A percentile compares a stretch with the other conserved stretches of the same genome.
Evolutionary conservation across 805 yeast species (phyloP).

Genomic region (Metschnikowia rubicola): DNA sequence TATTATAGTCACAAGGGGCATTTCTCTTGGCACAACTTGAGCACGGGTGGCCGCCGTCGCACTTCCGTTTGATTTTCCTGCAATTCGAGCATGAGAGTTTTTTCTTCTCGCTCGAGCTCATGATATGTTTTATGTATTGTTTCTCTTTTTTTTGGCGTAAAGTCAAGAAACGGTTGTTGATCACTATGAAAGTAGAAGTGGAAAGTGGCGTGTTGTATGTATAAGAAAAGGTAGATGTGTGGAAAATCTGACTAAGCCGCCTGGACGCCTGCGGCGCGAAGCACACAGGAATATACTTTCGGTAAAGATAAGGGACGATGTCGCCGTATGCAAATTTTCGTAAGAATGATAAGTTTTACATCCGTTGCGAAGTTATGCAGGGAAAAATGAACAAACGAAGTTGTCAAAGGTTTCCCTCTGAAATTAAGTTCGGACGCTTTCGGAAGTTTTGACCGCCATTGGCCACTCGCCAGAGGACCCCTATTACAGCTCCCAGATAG

Average conservation of each 20-base stretch:
- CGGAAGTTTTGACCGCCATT: too few species aligned
- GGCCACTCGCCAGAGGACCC: too few species aligned
- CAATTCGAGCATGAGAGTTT: slow-evolving; percentile 18
- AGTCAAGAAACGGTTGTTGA: background rate
- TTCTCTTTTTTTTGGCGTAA: background rate
- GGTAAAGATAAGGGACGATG: too few species aligned
- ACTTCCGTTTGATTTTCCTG: slow-evolving; percentile 18
- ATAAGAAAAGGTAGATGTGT: too few species aligned
- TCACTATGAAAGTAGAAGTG: background rate
- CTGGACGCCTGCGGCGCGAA: background rate
- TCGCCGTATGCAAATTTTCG: too few species aligned
- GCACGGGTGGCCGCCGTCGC: slow-evolving; percentile 19
- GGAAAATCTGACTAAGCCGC: background rate
- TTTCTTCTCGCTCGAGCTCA: slow-evolving; percentile 5
- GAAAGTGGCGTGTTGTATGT: background rate
- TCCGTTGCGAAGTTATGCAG: too few species aligned
- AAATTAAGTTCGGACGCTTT: background rate
- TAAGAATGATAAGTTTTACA: too few species aligned
- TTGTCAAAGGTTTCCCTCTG: too few species aligned
- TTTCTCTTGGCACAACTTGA: slow-evolving; percentile 13
- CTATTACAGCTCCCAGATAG: too few species aligned
- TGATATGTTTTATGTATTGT: background rate
- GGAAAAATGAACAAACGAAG: too few species aligned
- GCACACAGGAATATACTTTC: background rate
- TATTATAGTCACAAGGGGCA: slow-evolving; percentile 14